Evolutionary conservation across 1,139 yeast species (phyloP), one percentile per base, ranked within the genome.

Genomic region (Zygosaccharomyces sapae): DNA sequence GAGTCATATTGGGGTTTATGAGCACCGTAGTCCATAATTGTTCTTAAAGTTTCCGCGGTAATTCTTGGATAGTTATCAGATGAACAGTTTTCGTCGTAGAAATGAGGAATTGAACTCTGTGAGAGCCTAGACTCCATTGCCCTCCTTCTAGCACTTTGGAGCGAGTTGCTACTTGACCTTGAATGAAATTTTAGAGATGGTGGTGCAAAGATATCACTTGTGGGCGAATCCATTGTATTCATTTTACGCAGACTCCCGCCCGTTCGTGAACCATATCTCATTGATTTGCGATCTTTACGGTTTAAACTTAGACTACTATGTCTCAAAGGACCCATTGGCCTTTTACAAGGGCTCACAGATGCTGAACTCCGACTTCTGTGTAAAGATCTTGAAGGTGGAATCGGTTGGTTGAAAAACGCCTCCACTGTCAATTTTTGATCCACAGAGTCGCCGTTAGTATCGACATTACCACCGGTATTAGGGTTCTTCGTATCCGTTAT

Each of bases 11-110:
- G 71, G 27, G 74, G 69, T 13, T 66, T 56, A 63, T 76, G 78
- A 10, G 43, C 46, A 12, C 72, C 64, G 38, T 89, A 86, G 50
- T 76, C 77, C 34, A 89, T 66, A 36, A 90, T 77, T 38, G 74
- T 74, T 54, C 78, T 74, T 62, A 92, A 69, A 38, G 89, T 83
- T 35, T 74, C 74, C 29, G 80, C 82, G 44, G 75, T 75, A 48
- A 92, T 87, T 46, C 96, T 74, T 19, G 92, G 92, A 52, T 89
- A 77, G 25, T 80, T 74, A 62, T 87, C 95, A 51, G 80, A 46
- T 8, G 41, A 40, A 5, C 41, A 43, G 18, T 42, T 73, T 71
- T 54, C 54, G 12, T 49, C 51, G 27, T 40, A 52, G 38, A 55
- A 49, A 22, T 47, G 44, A 5, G 56, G 55, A 13, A 58, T 53